Percentiles rank a stretch among this genome's conserved stretches.
Evolutionary conservation across 768 basidiomycete genomes (phyloP).

Genomic region (Russula olivacea): DNA sequence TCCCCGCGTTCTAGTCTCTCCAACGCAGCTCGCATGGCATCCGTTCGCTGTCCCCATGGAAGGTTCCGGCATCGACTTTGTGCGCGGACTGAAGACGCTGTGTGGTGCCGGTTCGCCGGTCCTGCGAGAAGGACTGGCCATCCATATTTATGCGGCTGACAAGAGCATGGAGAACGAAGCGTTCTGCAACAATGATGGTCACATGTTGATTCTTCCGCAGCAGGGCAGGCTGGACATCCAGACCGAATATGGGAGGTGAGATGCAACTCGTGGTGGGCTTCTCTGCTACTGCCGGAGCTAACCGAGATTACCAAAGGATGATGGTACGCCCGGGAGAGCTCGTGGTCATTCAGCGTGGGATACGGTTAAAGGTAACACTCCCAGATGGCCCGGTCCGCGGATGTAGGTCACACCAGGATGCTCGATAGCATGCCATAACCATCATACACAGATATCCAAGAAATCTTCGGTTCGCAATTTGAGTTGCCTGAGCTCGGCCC

Average conservation of each 20-base stretch:
- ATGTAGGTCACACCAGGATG: conserved; percentile 13
- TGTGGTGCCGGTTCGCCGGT: conserved; percentile 60
- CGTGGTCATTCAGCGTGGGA: conserved; percentile 58
- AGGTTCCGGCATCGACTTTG: conserved; percentile 44
- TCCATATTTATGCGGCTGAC: conserved; percentile 58
- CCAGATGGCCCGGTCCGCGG: conserved; percentile 26
- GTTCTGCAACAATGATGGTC: conserved; percentile 58
- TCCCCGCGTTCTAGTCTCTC: conserved; percentile 53
- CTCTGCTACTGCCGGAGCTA: background rate
- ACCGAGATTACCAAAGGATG: conserved; percentile 34
- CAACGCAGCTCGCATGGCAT: conserved; percentile 62
- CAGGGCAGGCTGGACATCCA: conserved; percentile 61
- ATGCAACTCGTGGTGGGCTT: conserved; percentile 3
- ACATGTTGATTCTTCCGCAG: conserved; percentile 62
- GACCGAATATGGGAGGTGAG: conserved; percentile 62
- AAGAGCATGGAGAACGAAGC: conserved; percentile 55
- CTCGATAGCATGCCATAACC: background rate
- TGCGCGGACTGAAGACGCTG: conserved; percentile 56
- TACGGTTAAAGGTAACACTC: conserved; percentile 53
- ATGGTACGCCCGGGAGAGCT: conserved; percentile 63
- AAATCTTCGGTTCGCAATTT: conserved; percentile 60
- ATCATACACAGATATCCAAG: conserved; percentile 45
- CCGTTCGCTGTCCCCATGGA: conserved; percentile 50
- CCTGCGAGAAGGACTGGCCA: conserved; percentile 56
- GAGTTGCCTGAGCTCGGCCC: conserved; percentile 60